Base-by-base conservation (phyloP, 2,329 filamentous ascomycete genomes). In the Didymosphaeria variabile region DNA sequence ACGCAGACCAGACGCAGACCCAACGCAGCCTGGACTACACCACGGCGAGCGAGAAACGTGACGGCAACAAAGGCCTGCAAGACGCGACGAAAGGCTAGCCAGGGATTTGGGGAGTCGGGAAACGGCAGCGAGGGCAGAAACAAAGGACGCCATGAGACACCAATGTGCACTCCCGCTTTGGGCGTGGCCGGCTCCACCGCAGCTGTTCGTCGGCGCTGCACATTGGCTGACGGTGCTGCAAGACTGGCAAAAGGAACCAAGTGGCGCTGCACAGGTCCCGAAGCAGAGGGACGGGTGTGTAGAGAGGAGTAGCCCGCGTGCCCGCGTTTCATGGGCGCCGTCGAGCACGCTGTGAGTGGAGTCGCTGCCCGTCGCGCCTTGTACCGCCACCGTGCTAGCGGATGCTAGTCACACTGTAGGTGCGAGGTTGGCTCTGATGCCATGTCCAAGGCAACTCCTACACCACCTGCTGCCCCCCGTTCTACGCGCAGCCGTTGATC, bases 281-380 rank as follows among this genome's bases (percentile, higher is more conserved):
- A 55, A 55, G 51, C 29, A 50, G 58, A 57, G 61, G 45, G 58
- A 15, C 38, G 31, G 12, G 23, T 34, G 29, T 31, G 47, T 17
- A 40, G 19, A 34, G 47, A 5, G 17, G 6, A n/a, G 29, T 59
- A 61, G 61, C 61, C 29, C 51, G 58, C 55, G 61, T 63, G 38
- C 38, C 15, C 15, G 38, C 38, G 38, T 63, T 63, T 58, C 52
- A 58, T 55, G 40, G 38, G 36, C 58, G 36, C 23, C 13, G 42
- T 38, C 54, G 47, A 26, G 21, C 45, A 47, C 45, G 45, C 45
- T 29, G 45, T 9, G 40, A 15, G 34, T 36, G 34, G 34, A 36
- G 34, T 36, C 34, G 10, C 13, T 40, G 36, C 36, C 5, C 36
- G 5, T 13, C 12, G 36, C 36, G 5, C 12, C 17, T 13, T 40